Conservation (phyloP, 1,139 yeast genomes). For the Protomyces lactucae-debilis region DNA sequence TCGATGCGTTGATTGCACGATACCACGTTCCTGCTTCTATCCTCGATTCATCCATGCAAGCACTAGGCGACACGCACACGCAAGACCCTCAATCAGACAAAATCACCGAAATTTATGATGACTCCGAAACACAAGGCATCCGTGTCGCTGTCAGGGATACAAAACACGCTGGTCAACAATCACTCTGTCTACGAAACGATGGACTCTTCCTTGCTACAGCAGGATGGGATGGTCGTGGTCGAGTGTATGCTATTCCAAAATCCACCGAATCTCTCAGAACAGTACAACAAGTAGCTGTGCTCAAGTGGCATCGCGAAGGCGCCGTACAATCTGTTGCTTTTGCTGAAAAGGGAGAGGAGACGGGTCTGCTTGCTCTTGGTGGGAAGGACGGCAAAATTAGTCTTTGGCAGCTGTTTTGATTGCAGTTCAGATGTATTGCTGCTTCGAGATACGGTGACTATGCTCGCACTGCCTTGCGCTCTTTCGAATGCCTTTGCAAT, state of each 20-base stretch:
- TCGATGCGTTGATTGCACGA: conserved; percentile 1
- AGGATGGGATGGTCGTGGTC: conserved; percentile 17
- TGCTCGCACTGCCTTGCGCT: too few species aligned
- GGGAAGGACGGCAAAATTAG: conserved; percentile 24
- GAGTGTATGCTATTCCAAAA: background rate
- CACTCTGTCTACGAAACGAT: conserved; percentile 7
- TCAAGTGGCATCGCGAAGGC: conserved; percentile 8
- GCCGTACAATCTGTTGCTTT: conserved; percentile 8
- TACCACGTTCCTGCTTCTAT: background rate
- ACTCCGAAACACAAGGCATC: background rate
- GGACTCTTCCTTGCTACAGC: conserved; percentile 4
- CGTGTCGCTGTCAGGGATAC: background rate
- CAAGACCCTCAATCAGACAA: background rate
- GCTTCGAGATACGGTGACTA: too few species aligned
- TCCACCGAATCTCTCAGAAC: background rate
- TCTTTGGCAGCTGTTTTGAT: conserved; percentile 21
- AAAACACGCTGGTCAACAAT: conserved; percentile 19
- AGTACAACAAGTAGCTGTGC: conserved; percentile 22
- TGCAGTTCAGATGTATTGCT: too few species aligned
- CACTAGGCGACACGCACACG: background rate
- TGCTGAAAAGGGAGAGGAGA: background rate
- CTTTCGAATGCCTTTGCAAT: too few species aligned
- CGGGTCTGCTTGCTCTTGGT: conserved; percentile 11
- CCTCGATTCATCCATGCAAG: background rate
- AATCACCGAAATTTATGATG: background rate